Base-by-base conservation (phyloP, 192 early-diverging fungal genomes). In the Backusella liffmaniae region DNA sequence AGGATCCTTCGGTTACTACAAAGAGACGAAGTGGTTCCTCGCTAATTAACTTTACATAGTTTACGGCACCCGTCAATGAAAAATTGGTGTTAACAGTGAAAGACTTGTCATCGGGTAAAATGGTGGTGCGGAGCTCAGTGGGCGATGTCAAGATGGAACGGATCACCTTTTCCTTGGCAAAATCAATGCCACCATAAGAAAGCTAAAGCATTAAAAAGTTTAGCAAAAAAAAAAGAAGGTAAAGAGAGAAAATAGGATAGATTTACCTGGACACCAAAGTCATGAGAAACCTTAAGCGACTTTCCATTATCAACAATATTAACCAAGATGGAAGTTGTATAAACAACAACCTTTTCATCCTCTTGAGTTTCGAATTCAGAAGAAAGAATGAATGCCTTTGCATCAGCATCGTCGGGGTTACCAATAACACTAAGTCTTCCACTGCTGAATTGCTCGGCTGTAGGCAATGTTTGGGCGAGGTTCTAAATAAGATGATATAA, bases 1-100 rank as follows among this genome's bases (percentile, higher is more conserved):
- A 92, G 29, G 90, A 91, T 71, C 90, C 89, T 34, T 76, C 72
- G n/a, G 90, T 91, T n/a, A 87, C 82, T 7, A 89, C 79, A 32
- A 89, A 82, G 32, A 89, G 73, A 37, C 84, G 87, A 15, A 74
- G 70, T 26, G 76, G 74, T 46, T 49, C 59, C 44, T 26, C 76
- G 46, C 44, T 65, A 71, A 72, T 74, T 30, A 69, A 75, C 41
- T n/a, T 81, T 37, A 68, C 26, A 46, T 70, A 70, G 10, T 81
- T 67, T 3, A 79, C 69, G 21, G 75, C 32, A 21, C 81, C 73
- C 2, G 77, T 67, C 12, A 81, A 65, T 3, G 71, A 74, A 26
- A 78, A 44, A 9, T 82, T 49, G 62, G 66, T 72, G 30, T 74
- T 65, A 30, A 77, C 77, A 42, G 67, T 67, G 3, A 35, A 42